Conservation (phyloP, 2,329 filamentous ascomycete genomes). For the Remersonia thermophila region DNA sequence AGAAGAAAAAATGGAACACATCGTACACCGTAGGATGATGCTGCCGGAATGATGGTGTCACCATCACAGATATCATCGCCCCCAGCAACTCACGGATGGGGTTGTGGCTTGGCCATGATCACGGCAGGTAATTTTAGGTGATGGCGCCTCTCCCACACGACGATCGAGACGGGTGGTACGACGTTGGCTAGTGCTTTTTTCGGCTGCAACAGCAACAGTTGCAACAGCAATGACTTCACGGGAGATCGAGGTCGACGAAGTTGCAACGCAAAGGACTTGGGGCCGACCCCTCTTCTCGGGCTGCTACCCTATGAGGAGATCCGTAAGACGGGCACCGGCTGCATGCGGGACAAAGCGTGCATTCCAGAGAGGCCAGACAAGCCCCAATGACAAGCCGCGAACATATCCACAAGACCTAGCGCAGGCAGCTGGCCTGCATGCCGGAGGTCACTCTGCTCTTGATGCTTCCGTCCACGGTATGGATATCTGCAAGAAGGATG, state of each 20-base stretch:
- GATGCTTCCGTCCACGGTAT: no score
- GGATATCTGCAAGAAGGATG: no score
- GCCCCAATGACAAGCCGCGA: constrained; percentile 13
- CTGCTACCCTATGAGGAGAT: constrained; percentile 16
- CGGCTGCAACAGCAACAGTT: constrained; percentile 1
- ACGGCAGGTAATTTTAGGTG: no score
- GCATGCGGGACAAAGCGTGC: constrained; percentile 16
- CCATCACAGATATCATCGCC: no score
- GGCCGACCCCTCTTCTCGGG: constrained; percentile 7
- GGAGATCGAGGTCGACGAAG: constrained; percentile 12
- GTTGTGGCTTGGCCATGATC: no score
- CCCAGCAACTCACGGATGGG: no score
- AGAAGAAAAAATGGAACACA: background rate
- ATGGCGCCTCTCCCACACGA: no score
- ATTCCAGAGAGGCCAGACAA: constrained; percentile 14
- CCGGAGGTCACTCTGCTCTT: no score
- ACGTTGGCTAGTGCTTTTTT: background rate
- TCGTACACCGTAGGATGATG: background rate
- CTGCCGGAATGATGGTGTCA: no score
- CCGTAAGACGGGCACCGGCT: constrained; percentile 9
- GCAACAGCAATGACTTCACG: background rate
- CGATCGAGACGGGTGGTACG: background rate
- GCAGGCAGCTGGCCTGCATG: background rate
- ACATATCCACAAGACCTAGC: background rate
- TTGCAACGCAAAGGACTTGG: constrained; percentile 13